Conservation (phyloP, 202 grass and related monocot species). For the Elaeis oleifera region DNA sequence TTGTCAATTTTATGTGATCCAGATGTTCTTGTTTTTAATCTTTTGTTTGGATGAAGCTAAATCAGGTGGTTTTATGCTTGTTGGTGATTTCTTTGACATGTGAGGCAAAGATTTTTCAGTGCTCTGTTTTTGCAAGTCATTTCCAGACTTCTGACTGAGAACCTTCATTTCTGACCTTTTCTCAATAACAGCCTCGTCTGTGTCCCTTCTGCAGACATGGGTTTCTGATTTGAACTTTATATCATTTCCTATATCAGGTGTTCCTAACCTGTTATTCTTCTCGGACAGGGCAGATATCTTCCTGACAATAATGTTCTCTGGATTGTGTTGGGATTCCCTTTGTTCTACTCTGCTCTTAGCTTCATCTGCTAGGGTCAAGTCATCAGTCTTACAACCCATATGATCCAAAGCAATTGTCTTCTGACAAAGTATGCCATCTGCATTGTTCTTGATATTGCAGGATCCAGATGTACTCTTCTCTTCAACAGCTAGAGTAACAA, state of each 20-base stretch:
- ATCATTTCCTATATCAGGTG: constrained; percentile 34
- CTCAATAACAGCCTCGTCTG: constrained; percentile 33
- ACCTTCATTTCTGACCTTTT: constrained; percentile 40
- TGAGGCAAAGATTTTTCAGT: constrained; percentile 39
- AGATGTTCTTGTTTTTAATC: constrained; percentile 25
- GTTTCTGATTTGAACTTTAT: constrained; percentile 48
- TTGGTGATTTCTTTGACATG: constrained; percentile 40
- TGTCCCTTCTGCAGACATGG: constrained; percentile 23
- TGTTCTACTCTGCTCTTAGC: constrained; percentile 27
- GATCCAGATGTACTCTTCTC: constrained; percentile 28
- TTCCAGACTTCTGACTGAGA: constrained; percentile 32
- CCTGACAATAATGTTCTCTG: constrained; percentile 26
- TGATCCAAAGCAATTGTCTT: constrained; percentile 22
- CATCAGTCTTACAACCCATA: constrained; percentile 20
- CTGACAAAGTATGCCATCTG: constrained; percentile 11
- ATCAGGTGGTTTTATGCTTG: constrained; percentile 33
- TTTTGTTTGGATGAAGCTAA: constrained; percentile 31
- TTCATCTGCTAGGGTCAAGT: constrained; percentile 29
- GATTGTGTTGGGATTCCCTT: constrained; percentile 12
- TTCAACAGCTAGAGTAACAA: constrained; percentile 40
- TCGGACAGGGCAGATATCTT: constrained; percentile 30
- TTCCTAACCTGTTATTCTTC: constrained; percentile 41
- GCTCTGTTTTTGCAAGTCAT: constrained; percentile 34
- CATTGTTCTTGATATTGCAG: not conserved
- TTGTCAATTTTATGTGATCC: constrained; percentile 30